Conservation (phyloP, 2,329 filamentous ascomycete species). For the Cordyceps fumosorosea region DNA sequence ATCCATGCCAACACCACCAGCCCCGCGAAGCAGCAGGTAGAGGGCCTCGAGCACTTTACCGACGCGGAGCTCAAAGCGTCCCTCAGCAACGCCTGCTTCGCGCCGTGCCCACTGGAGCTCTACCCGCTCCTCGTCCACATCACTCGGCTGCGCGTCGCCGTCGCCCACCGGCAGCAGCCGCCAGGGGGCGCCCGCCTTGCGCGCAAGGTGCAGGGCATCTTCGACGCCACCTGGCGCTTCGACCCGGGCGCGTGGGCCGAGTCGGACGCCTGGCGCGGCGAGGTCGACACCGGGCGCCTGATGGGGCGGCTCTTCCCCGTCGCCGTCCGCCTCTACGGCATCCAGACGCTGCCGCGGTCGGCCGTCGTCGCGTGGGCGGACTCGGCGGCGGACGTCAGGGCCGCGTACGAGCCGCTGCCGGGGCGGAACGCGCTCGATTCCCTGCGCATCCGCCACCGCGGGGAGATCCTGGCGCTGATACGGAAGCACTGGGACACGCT, state of each 20-base stretch:
- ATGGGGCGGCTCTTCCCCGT: not conserved
- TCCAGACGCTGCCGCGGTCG: not conserved
- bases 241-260: not conserved
- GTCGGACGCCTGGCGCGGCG: not conserved
- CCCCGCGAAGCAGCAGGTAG: not conserved
- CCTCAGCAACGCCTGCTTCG: conserved; percentile 2
- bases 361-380: not conserved
- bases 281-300: not conserved
- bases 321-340: not conserved
- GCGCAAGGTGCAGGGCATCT: not conserved
- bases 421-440: not conserved
- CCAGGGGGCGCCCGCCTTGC: not conserved
- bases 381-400: not conserved
- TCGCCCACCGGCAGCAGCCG: not conserved
- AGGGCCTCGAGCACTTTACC: not conserved
- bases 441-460: not conserved
- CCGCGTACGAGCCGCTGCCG: not conserved
- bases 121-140: not conserved
- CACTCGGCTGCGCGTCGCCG: not conserved
- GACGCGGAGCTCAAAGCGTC: not conserved
- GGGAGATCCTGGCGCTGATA: not conserved
- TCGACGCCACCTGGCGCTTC: not conserved
- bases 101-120: not conserved
- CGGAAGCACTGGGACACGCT: not conserved
- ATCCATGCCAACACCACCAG: conserved; percentile 2